These are phyloP conservation scores for Zoysia japonica DNA, from an alignment of 176 grass and related monocot species.

Conservation along the genomic window DNA sequence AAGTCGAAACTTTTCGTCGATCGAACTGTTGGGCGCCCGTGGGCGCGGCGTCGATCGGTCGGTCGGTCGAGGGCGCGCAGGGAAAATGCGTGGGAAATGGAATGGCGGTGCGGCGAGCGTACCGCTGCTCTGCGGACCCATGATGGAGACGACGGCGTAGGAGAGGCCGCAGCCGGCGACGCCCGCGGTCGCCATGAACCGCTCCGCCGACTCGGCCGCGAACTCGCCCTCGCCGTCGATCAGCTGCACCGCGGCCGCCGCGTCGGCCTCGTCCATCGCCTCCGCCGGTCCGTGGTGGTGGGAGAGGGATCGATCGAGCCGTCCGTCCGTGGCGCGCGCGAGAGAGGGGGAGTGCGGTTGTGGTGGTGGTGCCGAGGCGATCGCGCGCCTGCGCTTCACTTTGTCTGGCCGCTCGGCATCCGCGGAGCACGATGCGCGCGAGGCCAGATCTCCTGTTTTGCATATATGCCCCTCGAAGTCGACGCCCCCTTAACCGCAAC, in stretches of 20 bases:
- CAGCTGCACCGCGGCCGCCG: constrained; percentile 49
- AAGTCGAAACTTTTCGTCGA: constrained; percentile 23
- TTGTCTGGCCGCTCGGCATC: constrained; percentile 46
- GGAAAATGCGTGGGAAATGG: too few species aligned
- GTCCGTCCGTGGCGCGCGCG: not conserved
- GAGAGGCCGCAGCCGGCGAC: constrained; percentile 59
- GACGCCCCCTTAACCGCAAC: not conserved
- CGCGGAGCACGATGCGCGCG: constrained; percentile 43
- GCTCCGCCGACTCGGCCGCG: constrained; percentile 47
- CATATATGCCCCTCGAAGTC: not conserved
- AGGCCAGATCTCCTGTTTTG: not conserved
- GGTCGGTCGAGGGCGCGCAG: too few species aligned
- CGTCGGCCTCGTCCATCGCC: constrained; percentile 30
- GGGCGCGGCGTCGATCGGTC: not conserved
- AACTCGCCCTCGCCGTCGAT: constrained; percentile 66
- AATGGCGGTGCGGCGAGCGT: not conserved
- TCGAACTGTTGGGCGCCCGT: constrained; percentile 29
- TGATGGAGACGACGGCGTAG: constrained; percentile 72
- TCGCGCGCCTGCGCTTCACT: constrained; percentile 30
- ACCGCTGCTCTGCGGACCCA: constrained; percentile 75
- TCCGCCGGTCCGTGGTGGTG: not conserved
- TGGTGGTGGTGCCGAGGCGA: not conserved
- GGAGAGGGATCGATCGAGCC: not conserved
- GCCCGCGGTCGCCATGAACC: constrained; percentile 50
- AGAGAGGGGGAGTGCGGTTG: not conserved